Base-by-base conservation (phyloP, 768 basidiomycete species). In the Phaeolepiota aurea region DNA sequence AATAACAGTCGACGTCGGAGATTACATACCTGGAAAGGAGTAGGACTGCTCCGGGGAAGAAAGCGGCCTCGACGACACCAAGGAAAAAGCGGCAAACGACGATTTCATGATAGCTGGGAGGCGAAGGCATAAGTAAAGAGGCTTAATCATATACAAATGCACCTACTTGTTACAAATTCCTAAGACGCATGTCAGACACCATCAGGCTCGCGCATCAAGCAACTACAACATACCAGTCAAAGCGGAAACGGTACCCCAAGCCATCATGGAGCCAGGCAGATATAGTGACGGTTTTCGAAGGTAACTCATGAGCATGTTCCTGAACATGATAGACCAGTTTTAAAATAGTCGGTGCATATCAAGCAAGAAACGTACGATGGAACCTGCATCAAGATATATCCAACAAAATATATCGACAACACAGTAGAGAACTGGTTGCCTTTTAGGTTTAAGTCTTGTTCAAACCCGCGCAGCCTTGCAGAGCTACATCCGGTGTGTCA, bases 291-390 rank as follows among this genome's bases (percentile, higher is more conserved):
- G 78, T 48, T 62, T 50, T 37, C 69, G 72, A n/a, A 74, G 66
- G 43, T 65, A 54, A 49, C 76, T 72, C 35, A 80, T 52, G 41
- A 79, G 64, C 69, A 79, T 76, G 42, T 79, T 79, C 13, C 77
- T 78, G n/a, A n/a, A n/a, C n/a, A 46, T 15, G 65, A 64, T 16
- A 68, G n/a, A 66, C 13, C 69, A 66, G 14, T 35, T 5, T 28
- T 19, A 31, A 43, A n/a, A n/a, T 23, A 41, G 20, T 5, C n/a
- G 3, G 37, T 22, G 18, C 5, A 25, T 32, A 20, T n/a, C 3
- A 20, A 41, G 11, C 14, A 34, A 35, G 22, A 16, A 18, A 51
- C 45, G 41, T 42, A 55, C 52, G 40, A 76, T 40, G 50, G 71
- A 63, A 55, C 42, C 39, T 49, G 48, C 52, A 55, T 53, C 15